Percentiles rank a stretch among this genome's conserved stretches.
Conservation (phyloP, 176 grass and related monocot species). For the Elaeis guineensis region DNA sequence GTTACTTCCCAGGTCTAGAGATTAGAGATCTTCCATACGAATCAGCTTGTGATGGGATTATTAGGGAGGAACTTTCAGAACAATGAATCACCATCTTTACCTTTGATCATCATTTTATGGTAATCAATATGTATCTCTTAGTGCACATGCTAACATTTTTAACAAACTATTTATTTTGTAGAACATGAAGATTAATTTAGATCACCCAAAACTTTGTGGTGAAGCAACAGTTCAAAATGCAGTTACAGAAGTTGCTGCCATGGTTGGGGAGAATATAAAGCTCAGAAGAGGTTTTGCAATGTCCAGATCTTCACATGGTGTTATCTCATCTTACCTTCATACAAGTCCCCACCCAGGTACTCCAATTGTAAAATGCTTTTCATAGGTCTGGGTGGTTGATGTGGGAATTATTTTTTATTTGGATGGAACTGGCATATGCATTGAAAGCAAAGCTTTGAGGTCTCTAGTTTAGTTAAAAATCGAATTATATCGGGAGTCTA, state of each 20-base stretch:
- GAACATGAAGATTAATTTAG: constrained; percentile 62
- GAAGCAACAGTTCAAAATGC: constrained; percentile 77
- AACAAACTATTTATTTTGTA: constrained; percentile 19
- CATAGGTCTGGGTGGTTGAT: too few species aligned
- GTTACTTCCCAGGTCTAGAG: too few species aligned
- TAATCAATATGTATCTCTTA: background rate
- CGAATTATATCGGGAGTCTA: too few species aligned
- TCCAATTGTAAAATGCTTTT: too few species aligned
- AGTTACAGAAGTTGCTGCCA: constrained; percentile 92
- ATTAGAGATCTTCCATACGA: too few species aligned
- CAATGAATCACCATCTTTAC: too few species aligned
- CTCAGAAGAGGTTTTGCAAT: constrained; percentile 76
- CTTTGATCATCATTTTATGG: background rate
- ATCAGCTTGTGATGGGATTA: too few species aligned
- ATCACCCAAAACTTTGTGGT: constrained; percentile 74
- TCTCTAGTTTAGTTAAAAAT: too few species aligned
- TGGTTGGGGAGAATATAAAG: constrained; percentile 95
- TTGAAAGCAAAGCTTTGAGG: too few species aligned
- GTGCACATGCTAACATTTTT: background rate
- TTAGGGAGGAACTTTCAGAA: too few species aligned
- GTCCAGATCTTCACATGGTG: constrained; percentile 62
- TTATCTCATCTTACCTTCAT: constrained; percentile 71
- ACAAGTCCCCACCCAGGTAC: constrained; percentile 71
- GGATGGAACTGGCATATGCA: too few species aligned
- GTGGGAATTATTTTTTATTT: too few species aligned